Evolutionary conservation across 75 land plant genomes (phyloP).

Genomic region (Picea glauca): DNA sequence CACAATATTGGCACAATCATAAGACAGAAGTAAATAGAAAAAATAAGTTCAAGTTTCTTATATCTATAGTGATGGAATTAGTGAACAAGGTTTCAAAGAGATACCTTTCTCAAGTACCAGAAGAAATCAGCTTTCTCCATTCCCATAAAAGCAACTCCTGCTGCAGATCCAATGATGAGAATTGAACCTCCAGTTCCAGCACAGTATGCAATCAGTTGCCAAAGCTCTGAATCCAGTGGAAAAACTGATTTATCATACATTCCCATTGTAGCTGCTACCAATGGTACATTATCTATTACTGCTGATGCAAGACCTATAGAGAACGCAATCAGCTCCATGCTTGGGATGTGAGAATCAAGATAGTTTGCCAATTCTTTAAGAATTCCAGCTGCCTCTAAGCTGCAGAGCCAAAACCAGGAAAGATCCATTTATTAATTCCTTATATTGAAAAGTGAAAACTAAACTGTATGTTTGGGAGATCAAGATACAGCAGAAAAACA

Average conservation of each 20-base stretch:
- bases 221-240: conserved; percentile 92
- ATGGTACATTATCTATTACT: conserved; percentile 95
- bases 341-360: conserved; percentile 82
- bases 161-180: conserved; percentile 97
- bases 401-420: conserved; percentile 21
- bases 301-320: conserved; percentile 93
- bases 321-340: conserved; percentile 79
- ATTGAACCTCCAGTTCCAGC: conserved; percentile 99
- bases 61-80: neutral
- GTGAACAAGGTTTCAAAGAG: neutral
- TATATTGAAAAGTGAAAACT: neutral
- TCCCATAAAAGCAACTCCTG: conserved; percentile 99
- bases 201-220: conserved; percentile 98
- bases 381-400: conserved; percentile 93
- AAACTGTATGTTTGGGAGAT: neutral
- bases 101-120: conserved; percentile 95
- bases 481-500: neutral
- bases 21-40: neutral
- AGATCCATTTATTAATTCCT: neutral
- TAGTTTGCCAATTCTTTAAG: conserved; percentile 79
- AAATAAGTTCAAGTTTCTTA: neutral
- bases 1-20: no score
- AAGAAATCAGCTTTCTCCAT: conserved; percentile 99
- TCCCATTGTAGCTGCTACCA: conserved; percentile 99
- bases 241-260: conserved; percentile 83